Conservation (phyloP, 768 basidiomycete species). For the Agaricus subrufescens region DNA sequence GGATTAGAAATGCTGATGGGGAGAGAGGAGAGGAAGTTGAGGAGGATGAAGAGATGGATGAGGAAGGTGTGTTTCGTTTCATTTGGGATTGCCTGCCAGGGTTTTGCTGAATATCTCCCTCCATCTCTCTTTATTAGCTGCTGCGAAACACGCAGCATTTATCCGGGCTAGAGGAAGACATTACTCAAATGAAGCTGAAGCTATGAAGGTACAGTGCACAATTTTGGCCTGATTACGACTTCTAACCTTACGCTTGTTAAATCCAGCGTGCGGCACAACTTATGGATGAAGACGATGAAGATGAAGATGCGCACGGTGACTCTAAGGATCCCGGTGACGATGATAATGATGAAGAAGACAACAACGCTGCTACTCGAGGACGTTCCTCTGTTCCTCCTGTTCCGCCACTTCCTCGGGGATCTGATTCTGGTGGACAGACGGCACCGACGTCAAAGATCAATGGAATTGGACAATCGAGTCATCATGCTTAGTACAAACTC, state of each 20-base stretch:
- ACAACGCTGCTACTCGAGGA: neutral
- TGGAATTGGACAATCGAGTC: constrained; percentile 17
- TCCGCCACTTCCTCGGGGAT: neutral
- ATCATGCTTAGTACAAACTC: neutral
- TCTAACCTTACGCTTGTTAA: constrained; percentile 4
- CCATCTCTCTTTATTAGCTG: constrained; percentile 39
- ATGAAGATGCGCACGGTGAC: constrained; percentile 26
- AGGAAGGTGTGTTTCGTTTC: constrained; percentile 58
- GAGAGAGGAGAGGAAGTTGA: constrained; percentile 69
- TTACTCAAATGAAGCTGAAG: constrained; percentile 89
- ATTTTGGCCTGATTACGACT: constrained; percentile 4
- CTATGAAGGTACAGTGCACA: constrained; percentile 70
- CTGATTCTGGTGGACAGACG: neutral
- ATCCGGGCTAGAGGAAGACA: constrained; percentile 77
- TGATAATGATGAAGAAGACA: constrained; percentile 14
- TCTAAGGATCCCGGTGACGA: constrained; percentile 17
- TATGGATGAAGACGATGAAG: constrained; percentile 63
- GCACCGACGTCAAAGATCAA: constrained; percentile 19
- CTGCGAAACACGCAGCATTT: constrained; percentile 78
- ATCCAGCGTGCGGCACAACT: constrained; percentile 58
- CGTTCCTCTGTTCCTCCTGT: neutral
- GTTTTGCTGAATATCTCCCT: neutral
- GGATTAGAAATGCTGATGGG: constrained; percentile 50
- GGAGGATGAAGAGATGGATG: constrained; percentile 80
- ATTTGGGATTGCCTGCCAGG: neutral